Conservation (phyloP, 2,329 filamentous ascomycete genomes). For the Emydomyces testavorans region DNA sequence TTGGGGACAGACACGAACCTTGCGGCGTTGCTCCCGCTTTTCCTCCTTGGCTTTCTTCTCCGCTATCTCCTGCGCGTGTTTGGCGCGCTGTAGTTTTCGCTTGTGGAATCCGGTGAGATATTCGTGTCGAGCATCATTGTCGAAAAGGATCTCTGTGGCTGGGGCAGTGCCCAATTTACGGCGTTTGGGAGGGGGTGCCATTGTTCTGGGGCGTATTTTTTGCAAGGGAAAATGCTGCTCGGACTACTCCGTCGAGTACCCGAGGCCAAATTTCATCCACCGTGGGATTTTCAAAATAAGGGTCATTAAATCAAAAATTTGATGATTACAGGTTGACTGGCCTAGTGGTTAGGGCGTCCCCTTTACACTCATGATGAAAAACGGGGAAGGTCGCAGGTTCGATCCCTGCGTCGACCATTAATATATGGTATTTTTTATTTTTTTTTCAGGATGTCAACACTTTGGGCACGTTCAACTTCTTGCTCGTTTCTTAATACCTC, state of each 20-base stretch:
- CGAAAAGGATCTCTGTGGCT: slow-evolving; percentile 76
- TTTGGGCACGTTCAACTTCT: no score
- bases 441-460: background rate
- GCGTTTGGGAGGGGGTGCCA: slow-evolving; percentile 49
- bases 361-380: slow-evolving; percentile 30
- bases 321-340: slow-evolving; percentile 27
- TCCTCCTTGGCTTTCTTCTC: slow-evolving; percentile 67
- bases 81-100: slow-evolving; percentile 74
- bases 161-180: slow-evolving; percentile 39
- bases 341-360: slow-evolving; percentile 34
- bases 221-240: no score
- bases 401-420: slow-evolving; percentile 37
- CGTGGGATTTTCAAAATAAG: no score
- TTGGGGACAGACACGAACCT: slow-evolving; percentile 43
- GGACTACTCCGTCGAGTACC: no score
- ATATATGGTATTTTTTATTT: slow-evolving; percentile 12
- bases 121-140: slow-evolving; percentile 65
- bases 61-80: slow-evolving; percentile 72
- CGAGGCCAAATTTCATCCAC: no score
- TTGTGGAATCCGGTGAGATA: slow-evolving; percentile 96
- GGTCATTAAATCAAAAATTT: no score
- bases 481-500: no score
- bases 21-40: slow-evolving; percentile 58
- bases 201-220: no score
- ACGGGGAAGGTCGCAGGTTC: slow-evolving; percentile 37